phyloP scores from a whole-genome alignment of 768 basidiomycete species.

The Russula earlei region DNA sequence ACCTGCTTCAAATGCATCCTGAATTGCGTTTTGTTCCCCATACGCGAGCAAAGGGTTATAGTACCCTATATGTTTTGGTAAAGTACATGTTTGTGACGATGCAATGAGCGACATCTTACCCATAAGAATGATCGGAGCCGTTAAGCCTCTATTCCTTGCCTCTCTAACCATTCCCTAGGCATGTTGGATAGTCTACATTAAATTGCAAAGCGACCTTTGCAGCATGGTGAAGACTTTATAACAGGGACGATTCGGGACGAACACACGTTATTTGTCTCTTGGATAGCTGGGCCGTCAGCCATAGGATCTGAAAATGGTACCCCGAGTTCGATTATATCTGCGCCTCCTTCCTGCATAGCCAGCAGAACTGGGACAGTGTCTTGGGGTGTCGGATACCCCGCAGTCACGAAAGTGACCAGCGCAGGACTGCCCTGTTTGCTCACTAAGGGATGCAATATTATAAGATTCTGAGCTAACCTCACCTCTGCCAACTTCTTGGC shows the following conservation, averaged over 20 bases:
- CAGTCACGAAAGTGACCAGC: slow-evolving; percentile 86
- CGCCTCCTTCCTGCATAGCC: slow-evolving; percentile 87
- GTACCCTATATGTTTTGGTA: slow-evolving; percentile 55
- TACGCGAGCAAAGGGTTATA: slow-evolving; percentile 95
- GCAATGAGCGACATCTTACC: slow-evolving; percentile 36
- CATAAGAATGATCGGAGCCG: slow-evolving; percentile 86
- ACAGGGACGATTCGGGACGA: background rate
- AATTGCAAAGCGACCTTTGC: slow-evolving; percentile 75
- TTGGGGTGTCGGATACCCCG: slow-evolving; percentile 73
- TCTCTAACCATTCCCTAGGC: slow-evolving; percentile 67
- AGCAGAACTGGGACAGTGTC: slow-evolving; percentile 84
- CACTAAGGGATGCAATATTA: background rate
- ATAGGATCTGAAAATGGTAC: slow-evolving; percentile 95
- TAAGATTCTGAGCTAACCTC: background rate
- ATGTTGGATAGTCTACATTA: slow-evolving; percentile 64
- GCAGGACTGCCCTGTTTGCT: slow-evolving; percentile 43
- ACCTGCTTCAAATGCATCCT: slow-evolving; percentile 80
- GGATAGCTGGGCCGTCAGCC: slow-evolving; percentile 90
- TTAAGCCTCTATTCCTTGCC: slow-evolving; percentile 75
- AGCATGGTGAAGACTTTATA: background rate
- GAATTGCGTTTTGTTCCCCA: slow-evolving; percentile 89
- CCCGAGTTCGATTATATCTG: slow-evolving; percentile 92
- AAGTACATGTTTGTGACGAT: background rate
- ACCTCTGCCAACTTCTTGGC: slow-evolving; percentile 53
- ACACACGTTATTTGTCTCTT: slow-evolving; percentile 85